Conservation (phyloP, 78 protist species). For the Dictyostelium capitatum region DNA sequence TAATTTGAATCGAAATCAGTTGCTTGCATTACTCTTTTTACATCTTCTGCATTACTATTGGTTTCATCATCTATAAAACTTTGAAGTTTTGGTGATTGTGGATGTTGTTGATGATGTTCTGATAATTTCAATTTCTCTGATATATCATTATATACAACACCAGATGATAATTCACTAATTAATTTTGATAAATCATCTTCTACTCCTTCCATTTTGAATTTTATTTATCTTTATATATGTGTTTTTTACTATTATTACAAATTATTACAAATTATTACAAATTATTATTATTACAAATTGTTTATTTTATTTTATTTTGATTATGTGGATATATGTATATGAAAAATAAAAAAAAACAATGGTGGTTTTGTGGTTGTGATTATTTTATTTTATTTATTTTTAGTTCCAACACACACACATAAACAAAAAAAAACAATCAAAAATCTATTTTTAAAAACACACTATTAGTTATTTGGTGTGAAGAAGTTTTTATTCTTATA, state of each 20-base stretch:
- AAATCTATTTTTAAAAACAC: no score
- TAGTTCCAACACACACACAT: neutral
- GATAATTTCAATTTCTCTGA: neutral
- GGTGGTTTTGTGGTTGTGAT: neutral
- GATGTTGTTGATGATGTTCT: neutral
- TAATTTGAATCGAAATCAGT: neutral
- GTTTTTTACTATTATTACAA: neutral
- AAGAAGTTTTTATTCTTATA: no score
- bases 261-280: neutral
- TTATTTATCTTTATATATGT: neutral
- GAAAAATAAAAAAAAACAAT: neutral
- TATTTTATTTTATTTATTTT: neutral
- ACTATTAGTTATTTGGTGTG: no score
- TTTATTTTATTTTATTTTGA: neutral
- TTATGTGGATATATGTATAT: neutral
- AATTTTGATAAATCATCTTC: conserved; percentile 18
- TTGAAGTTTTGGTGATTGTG: neutral
- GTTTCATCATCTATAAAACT: conserved; percentile 16
- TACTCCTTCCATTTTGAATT: neutral
- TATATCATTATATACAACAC: neutral
- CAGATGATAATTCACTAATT: neutral
- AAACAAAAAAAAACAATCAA: no score
- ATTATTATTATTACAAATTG: neutral
- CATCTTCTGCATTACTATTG: neutral
- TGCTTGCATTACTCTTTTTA: neutral